Conservation (phyloP, 2,329 filamentous ascomycete species). For the Exophiala calicioides region DNA sequence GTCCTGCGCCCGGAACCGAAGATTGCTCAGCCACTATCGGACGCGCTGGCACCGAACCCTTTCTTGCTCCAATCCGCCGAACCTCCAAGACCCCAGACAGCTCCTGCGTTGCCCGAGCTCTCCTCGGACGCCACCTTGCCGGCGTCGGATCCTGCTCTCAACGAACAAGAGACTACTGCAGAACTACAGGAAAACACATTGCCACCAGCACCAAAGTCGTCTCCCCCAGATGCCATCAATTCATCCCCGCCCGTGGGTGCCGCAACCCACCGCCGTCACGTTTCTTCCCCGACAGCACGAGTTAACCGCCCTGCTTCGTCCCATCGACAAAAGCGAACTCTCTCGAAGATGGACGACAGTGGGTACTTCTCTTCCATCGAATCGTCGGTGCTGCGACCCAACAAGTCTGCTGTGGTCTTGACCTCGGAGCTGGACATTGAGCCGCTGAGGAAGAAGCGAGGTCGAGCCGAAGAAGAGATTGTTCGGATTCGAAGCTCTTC, state of each 20-base stretch:
- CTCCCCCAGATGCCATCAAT: conserved; percentile 63
- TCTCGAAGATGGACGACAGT: conserved; percentile 82
- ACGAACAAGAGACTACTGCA: conserved; percentile 52
- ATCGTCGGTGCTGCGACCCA: conserved; percentile 79
- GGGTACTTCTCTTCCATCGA: conserved; percentile 96
- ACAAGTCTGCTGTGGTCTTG: conserved; percentile 63
- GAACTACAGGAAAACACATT: conserved; percentile 43
- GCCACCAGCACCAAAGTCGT: conserved; percentile 43
- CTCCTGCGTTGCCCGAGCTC: conserved; percentile 50
- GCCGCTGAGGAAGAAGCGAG: conserved; percentile 72
- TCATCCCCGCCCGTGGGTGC: conserved; percentile 84
- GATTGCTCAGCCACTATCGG: conserved; percentile 27
- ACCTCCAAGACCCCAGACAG: conserved; percentile 33
- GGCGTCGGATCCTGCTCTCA: conserved; percentile 64
- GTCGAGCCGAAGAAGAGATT: conserved; percentile 94
- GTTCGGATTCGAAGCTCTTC: conserved; percentile 88
- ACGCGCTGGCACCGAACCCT: conserved; percentile 24
- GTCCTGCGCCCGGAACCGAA: conserved; percentile 26
- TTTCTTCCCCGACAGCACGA: conserved; percentile 65
- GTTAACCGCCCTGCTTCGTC: conserved; percentile 57
- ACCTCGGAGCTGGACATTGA: conserved; percentile 69
- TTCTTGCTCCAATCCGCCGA: conserved; percentile 36
- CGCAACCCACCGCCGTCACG: conserved; percentile 61
- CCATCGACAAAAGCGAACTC: conserved; percentile 69
- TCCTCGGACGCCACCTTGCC: conserved; percentile 79